A percentile compares a stretch with the other conserved stretches of the same genome.
Evolutionary conservation across 129 eudicot species (phyloP).

Genomic region (Flaveria sonorensis): DNA sequence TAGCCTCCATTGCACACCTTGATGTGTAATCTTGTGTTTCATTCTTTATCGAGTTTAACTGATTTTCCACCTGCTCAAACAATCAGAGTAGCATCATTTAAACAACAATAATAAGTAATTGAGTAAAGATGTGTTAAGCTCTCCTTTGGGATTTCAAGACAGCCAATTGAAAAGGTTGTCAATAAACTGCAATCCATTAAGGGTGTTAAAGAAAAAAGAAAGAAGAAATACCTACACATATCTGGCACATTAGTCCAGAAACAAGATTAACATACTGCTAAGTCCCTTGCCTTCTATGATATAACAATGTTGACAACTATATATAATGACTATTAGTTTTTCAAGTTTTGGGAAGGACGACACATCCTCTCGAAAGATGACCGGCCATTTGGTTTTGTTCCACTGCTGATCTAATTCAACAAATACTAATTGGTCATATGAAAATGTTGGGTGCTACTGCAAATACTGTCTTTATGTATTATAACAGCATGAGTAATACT

Average conservation of each 20-base stretch:
- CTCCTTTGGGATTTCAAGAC: neutral
- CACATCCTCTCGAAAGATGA: neutral
- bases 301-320: neutral
- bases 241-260: neutral
- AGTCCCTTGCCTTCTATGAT: neutral
- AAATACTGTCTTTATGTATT: neutral
- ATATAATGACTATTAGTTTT: neutral
- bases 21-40: conserved; percentile 60
- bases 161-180: neutral
- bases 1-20: conserved; percentile 62
- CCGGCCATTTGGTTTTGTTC: neutral
- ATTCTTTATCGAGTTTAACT: conserved; percentile 37
- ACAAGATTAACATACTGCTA: neutral
- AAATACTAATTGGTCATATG: neutral
- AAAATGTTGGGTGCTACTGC: neutral
- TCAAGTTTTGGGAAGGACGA: neutral
- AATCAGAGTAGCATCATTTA: neutral
- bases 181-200: neutral
- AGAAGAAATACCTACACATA: neutral
- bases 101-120: neutral
- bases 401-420: neutral
- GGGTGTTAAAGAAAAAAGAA: neutral
- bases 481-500: neutral
- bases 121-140: neutral
- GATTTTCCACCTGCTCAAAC: conserved; percentile 52